Evolutionary conservation across 495 filamentous ascomycete genomes (phyloP), one percentile per base, ranked within the genome.

Genomic region (Hypoxylon cercidicola): DNA sequence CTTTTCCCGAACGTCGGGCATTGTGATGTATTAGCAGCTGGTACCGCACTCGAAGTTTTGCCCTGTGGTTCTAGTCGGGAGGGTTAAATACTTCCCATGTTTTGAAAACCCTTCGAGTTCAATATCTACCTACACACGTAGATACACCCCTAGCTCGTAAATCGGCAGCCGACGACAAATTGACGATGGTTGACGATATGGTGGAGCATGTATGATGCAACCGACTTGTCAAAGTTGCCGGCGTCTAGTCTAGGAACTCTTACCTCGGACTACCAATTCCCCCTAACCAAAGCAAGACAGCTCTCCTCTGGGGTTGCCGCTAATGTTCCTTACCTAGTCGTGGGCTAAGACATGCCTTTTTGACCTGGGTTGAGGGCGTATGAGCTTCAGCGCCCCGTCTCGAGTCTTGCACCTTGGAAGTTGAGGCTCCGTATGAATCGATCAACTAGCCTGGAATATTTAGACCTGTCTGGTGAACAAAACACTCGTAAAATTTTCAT

Each of bases 151-250:
- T 28, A 32, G 15, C n/a, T 21, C 28, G 5, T 48, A 2, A 20
- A 35, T 35, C 28, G 16, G 13, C 28, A 8, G 3, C 25, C 25
- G 7, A 28, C 25, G 25, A 7, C 25, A 28, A 28, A 28, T 57
- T 44, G 35, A 52, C 46, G 15, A 56, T 28, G n/a, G 19, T 43
- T 49, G 50, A 49, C 35, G 43, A n/a, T 55, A 0, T 12, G 16
- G 53, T 63, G 53, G 39, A 57, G 28, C 35, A 63, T 56, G 28
- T 35, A 57, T 63, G 46, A 63, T 57, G 60, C 52, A 63, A 57
- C 60, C 39, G 30, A 34, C 19, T 39, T 11, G 37, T 51, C 25
- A 16, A 45, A 39, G 39, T 23, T 39, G 25, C 28, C 32, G 15
- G 46, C 19, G 8, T 15, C 20, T 34, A 12, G 11, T 50, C 60